Conservation (phyloP, 2,329 filamentous ascomycete species). For the Xylariomycetidae sp. region DNA sequence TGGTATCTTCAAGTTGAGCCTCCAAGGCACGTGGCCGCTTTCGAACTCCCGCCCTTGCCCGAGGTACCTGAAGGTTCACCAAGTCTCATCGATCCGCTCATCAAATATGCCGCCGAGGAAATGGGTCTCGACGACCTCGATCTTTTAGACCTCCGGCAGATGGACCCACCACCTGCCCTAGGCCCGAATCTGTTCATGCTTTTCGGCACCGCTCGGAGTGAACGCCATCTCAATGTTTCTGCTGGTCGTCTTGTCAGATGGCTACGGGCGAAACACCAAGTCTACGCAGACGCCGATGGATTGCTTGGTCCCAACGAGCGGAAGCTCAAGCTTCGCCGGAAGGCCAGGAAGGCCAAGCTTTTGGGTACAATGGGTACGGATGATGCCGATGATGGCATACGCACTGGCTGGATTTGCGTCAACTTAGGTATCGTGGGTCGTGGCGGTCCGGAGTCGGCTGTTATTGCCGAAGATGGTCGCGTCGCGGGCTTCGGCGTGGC, state of each 20-base stretch:
- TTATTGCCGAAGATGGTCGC: constrained; percentile 43
- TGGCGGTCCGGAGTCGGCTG: constrained; percentile 37
- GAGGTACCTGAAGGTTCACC: constrained; percentile 63
- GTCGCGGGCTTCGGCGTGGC: constrained; percentile 71
- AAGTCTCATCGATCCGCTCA: constrained; percentile 61
- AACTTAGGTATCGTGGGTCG: constrained; percentile 70
- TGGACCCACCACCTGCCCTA: constrained; percentile 82
- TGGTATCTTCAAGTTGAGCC: constrained; percentile 83
- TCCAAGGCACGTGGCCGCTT: constrained; percentile 43
- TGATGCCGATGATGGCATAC: constrained; percentile 74
- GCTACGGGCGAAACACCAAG: constrained; percentile 65
- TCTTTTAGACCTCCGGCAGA: constrained; percentile 73
- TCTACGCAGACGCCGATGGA: constrained; percentile 77
- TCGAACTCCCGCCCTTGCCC: constrained; percentile 41
- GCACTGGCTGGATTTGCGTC: constrained; percentile 94
- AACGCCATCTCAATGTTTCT: constrained; percentile 87
- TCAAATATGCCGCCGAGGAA: constrained; percentile 75
- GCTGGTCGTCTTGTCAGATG: constrained; percentile 86
- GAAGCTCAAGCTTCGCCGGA: constrained; percentile 76
- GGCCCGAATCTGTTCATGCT: constrained; percentile 90
- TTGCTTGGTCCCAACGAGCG: constrained; percentile 85
- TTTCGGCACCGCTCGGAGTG: constrained; percentile 82
- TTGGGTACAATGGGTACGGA: constrained; percentile 62
- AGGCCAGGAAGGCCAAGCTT: constrained; percentile 75
- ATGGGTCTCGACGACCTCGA: constrained; percentile 78